Evolutionary conservation across 2,329 filamentous ascomycete species (phyloP).

Genomic region (Pseudogymnoascus sp.): DNA sequence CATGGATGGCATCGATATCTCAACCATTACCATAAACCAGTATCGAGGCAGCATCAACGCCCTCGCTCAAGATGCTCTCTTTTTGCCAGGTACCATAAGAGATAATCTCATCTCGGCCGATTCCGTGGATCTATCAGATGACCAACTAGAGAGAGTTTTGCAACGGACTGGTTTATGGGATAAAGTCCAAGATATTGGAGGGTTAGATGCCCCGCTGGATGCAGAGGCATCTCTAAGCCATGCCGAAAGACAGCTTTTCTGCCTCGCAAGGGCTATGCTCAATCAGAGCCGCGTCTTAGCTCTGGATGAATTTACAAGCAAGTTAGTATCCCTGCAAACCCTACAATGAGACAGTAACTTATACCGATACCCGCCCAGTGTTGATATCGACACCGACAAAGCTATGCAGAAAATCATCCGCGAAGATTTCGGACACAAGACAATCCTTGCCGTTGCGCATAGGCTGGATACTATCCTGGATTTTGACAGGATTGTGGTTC

Average conservation of each 20-base stretch:
- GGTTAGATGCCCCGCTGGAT: slow-evolving; percentile 30
- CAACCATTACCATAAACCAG: slow-evolving; percentile 29
- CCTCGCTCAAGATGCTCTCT: slow-evolving; percentile 35
- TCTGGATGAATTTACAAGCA: slow-evolving; percentile 11
- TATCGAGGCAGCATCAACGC: slow-evolving; percentile 34
- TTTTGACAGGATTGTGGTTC: slow-evolving; percentile 41
- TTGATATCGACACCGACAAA: slow-evolving; percentile 49
- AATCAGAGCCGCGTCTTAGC: slow-evolving; percentile 19
- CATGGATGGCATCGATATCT: slow-evolving; percentile 35
- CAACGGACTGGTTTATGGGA: slow-evolving; percentile 13
- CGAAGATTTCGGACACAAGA: slow-evolving; percentile 42
- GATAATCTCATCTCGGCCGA: slow-evolving; percentile 12
- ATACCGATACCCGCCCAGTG: slow-evolving; percentile 27
- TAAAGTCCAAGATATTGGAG: slow-evolving; percentile 16
- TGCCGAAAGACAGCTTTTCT: slow-evolving; percentile 57
- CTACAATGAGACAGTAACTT: background rate
- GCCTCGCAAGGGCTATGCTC: slow-evolving; percentile 50
- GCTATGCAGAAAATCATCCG: slow-evolving; percentile 46
- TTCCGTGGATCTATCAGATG: background rate
- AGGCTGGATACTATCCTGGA: slow-evolving; percentile 36
- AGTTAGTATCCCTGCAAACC: background rate
- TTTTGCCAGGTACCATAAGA: slow-evolving; percentile 31
- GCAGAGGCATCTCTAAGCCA: slow-evolving; percentile 30
- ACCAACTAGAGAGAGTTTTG: background rate
- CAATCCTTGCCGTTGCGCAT: slow-evolving; percentile 36